Base-by-base conservation (phyloP, 2,329 filamentous ascomycete genomes). In the Fusarium cicatricum region DNA sequence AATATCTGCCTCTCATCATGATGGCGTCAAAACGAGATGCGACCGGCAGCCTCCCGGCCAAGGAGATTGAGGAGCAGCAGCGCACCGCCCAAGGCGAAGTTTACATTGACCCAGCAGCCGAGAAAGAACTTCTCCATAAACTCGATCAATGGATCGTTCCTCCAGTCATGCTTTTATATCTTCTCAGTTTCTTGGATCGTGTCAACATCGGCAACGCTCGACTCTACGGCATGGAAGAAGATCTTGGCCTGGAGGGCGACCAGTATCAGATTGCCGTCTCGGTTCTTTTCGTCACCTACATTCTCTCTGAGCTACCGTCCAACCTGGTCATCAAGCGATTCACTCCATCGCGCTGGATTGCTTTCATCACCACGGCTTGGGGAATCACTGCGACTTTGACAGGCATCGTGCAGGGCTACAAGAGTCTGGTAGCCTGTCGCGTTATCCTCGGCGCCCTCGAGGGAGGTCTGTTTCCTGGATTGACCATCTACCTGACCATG, bases 121-220 rank as follows among this genome's bases (percentile, higher is more conserved):
- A 74, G 46, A 65, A 65, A n/a, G 63, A 52, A 17, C 77, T 89
- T 11, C 75, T 84, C 3, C 71, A 73, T 55, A 89, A 89, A 67
- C 85, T 89, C 15, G 86, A 89, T 62, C 64, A 85, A 4, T 83
- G 78, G 66, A 82, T 88, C 53, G 76, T 89, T 2, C 86, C 87
- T 0, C 86, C 85, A 0, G 85, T 88, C 1, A 77, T 85, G 5
- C 61, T 89, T 3, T 76, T 89, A 6, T 89, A 89, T 60, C 77
- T 89, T 2, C 45, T 72, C n/a, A 68, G 62, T 3, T 72, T 71
- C 36, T 15, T 72, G 7, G 68, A 72, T 47, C 70, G 70, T 8
- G 70, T 71, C 32, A 72, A 72, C 36, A 71, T 72, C 2, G 85
- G 86, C 40, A 90, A 89, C 72, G 87, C 86, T 10, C 78, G 82